phyloP scores from a whole-genome alignment of 176 grass and related monocot species.

The Aechmea fasciata region DNA sequence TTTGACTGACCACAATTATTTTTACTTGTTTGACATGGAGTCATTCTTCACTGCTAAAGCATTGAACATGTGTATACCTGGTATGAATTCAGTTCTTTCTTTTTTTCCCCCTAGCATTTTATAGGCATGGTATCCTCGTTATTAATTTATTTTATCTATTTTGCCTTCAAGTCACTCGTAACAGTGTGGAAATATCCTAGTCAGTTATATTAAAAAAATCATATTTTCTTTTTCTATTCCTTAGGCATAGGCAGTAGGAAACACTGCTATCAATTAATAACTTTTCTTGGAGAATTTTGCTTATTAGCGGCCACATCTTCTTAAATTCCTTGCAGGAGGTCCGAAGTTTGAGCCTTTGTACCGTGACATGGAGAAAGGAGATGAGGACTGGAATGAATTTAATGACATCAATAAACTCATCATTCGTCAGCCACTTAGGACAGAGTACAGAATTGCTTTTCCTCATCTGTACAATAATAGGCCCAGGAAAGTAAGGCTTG shows the following conservation, averaged over 20 bases:
- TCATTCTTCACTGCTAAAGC: slow-evolving; percentile 98
- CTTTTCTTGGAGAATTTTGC: neutral
- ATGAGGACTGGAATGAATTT: slow-evolving; percentile 99
- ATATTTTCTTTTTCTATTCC: neutral
- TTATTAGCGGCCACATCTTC: neutral
- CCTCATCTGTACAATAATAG: slow-evolving; percentile 97
- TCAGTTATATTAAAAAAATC: neutral
- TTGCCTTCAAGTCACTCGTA: too few relatives aligned
- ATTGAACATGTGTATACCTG: slow-evolving; percentile 98
- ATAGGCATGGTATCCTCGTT: too few relatives aligned
- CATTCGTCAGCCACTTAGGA: slow-evolving; percentile 91
- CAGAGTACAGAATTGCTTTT: slow-evolving; percentile 96
- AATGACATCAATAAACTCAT: slow-evolving; percentile 99
- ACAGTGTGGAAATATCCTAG: neutral
- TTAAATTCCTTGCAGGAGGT: slow-evolving; percentile 41
- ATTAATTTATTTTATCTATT: too few relatives aligned
- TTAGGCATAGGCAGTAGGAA: neutral
- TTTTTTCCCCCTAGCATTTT: too few relatives aligned
- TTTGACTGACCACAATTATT: slow-evolving; percentile 85
- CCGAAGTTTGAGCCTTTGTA: slow-evolving; percentile 98
- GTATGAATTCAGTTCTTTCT: slow-evolving; percentile 25
- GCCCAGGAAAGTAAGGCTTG: slow-evolving; percentile 92
- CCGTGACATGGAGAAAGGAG: slow-evolving; percentile 97
- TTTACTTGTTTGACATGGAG: slow-evolving; percentile 95
- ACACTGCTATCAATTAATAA: neutral